Evolutionary conservation across 192 early-diverging fungal species (phyloP).

Genomic region (Mycoemilia scoparia): DNA sequence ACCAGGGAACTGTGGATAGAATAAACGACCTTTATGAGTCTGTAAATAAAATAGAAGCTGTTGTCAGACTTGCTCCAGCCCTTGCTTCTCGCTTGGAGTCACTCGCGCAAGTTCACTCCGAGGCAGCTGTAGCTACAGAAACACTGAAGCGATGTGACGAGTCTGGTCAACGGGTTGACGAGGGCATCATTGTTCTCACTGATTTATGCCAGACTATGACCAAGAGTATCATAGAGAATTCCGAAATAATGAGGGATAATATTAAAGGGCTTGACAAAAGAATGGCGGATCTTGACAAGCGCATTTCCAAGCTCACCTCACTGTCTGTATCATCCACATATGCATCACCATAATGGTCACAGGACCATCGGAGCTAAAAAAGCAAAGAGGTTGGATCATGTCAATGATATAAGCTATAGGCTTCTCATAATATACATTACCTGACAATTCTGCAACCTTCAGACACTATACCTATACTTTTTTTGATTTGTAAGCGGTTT

Average conservation of each 20-base stretch:
- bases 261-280: constrained; percentile 43
- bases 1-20: constrained; percentile 5
- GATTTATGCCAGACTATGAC: constrained; percentile 35
- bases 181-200: constrained; percentile 43
- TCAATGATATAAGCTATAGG: no score
- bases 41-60: constrained; percentile 48
- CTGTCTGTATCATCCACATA: no score
- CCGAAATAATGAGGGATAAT: constrained; percentile 38
- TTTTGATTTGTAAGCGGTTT: no score
- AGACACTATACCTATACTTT: no score
- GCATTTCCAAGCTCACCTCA: constrained; percentile 19
- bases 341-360: no score
- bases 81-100: constrained; percentile 59
- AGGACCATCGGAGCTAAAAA: no score
- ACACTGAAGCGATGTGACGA: constrained; percentile 48
- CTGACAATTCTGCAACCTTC: no score
- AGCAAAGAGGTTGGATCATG: no score
- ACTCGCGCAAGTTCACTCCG: constrained; percentile 58
- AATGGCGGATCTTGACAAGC: constrained; percentile 40
- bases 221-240: constrained; percentile 37
- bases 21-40: constrained; percentile 24
- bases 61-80: constrained; percentile 60
- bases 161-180: constrained; percentile 48
- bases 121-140: constrained; percentile 60
- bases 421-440: no score